Evolutionary conservation across 1,284 basidiomycete species (phyloP).

Genomic region (Boletus smithii): DNA sequence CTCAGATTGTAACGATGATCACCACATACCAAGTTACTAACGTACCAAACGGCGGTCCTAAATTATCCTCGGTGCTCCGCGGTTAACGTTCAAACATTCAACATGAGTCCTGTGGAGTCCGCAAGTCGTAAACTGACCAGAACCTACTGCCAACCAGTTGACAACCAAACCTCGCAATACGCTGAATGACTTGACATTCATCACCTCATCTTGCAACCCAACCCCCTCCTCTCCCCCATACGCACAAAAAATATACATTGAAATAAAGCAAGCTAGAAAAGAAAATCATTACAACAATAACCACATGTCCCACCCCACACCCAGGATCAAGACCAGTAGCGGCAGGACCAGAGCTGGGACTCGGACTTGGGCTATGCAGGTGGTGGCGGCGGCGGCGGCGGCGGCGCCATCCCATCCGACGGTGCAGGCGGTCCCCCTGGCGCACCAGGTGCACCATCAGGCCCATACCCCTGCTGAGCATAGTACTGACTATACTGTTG

Average conservation of each 20-base stretch:
- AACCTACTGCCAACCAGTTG: too few species aligned
- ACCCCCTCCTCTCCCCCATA: too few species aligned
- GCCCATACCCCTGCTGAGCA: constrained; percentile 38
- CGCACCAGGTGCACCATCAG: constrained; percentile 26
- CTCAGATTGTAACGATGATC: too few species aligned
- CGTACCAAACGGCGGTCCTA: too few species aligned
- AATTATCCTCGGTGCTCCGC: too few species aligned
- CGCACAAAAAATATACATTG: constrained; percentile 29
- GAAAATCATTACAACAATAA: constrained; percentile 21
- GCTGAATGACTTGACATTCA: too few species aligned
- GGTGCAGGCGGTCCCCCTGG: constrained; percentile 35
- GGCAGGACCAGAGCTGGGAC: neutral
- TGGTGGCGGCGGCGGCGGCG: constrained; percentile 17
- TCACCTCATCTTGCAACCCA: neutral
- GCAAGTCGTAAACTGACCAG: too few species aligned
- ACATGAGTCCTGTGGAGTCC: too few species aligned
- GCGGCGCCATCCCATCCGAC: constrained; percentile 16
- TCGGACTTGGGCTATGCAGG: constrained; percentile 17
- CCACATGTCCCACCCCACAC: neutral
- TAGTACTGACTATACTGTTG: constrained; percentile 75
- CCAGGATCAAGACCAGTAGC: constrained; percentile 2
- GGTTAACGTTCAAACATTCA: too few species aligned
- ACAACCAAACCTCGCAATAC: too few species aligned
- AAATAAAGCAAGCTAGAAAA: constrained; percentile 32
- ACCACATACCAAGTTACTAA: too few species aligned